A percentile compares a stretch with the other conserved stretches of the same genome.
Evolutionary conservation across 2,329 filamentous ascomycete genomes (phyloP).

Genomic region (Neofusicoccum parvum): DNA sequence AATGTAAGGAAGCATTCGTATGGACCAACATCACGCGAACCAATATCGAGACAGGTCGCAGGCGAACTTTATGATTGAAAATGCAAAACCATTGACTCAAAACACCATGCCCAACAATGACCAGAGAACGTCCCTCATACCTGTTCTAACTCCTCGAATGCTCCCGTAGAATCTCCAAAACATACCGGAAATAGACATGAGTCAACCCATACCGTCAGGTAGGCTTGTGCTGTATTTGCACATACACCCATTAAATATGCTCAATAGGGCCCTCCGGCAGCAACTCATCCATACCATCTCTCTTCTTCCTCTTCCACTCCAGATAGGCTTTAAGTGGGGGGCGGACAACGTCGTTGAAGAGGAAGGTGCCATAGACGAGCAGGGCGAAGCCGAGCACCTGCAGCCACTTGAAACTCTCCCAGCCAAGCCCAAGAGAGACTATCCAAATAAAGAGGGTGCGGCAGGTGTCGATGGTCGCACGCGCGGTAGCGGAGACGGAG

Average conservation of each 20-base stretch:
- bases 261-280: conserved; percentile 84
- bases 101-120: neutral
- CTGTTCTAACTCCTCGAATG: neutral
- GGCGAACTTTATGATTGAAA: too few relatives aligned
- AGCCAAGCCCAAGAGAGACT: conserved; percentile 86
- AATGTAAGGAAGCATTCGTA: too few relatives aligned
- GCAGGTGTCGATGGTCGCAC: conserved; percentile 96
- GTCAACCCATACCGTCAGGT: too few relatives aligned
- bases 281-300: conserved; percentile 50
- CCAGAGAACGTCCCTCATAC: neutral
- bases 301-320: conserved; percentile 44
- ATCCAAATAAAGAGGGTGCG: conserved; percentile 98
- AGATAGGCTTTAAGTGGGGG: conserved; percentile 74
- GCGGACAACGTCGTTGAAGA: conserved; percentile 92
- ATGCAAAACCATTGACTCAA: too few relatives aligned
- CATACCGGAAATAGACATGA: neutral
- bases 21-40: too few relatives aligned
- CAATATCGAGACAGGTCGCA: too few relatives aligned
- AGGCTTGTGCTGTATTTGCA: neutral
- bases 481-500: conserved; percentile 84
- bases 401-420: conserved; percentile 97
- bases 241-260: conserved; percentile 47
- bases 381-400: conserved; percentile 87
- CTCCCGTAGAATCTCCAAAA: neutral
- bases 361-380: conserved; percentile 92